Evolutionary conservation across 805 yeast genomes (phyloP).

Genomic region (Metschnikowia proteae): DNA sequence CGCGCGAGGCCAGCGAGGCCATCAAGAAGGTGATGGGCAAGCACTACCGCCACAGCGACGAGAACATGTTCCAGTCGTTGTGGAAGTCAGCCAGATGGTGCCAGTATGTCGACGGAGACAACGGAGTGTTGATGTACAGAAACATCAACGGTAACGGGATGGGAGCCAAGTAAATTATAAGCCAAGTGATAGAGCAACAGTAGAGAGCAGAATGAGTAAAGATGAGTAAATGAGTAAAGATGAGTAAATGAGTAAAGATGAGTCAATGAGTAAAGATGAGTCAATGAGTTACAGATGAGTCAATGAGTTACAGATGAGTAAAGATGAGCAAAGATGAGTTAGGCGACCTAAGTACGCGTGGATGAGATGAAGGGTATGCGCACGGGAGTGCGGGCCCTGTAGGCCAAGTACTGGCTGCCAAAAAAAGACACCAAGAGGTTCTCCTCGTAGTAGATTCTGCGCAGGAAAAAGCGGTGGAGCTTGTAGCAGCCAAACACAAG

Average conservation of each 20-base stretch:
- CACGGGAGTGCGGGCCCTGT: conserved; percentile 47
- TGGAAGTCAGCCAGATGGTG: conserved; percentile 65
- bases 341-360: background rate
- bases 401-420: conserved; percentile 58
- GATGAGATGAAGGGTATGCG: conserved; percentile 57
- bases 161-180: conserved; percentile 9
- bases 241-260: background rate
- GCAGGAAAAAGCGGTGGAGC: conserved; percentile 64
- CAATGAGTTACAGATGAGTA: background rate
- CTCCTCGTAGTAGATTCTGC: conserved; percentile 74
- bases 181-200: background rate
- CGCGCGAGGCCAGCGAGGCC: conserved; percentile 73
- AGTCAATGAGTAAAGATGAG: background rate
- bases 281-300: background rate
- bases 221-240: background rate
- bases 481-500: conserved; percentile 50
- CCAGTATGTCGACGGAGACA: conserved; percentile 70
- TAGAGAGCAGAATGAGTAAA: background rate
- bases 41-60: conserved; percentile 63
- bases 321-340: background rate
- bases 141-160: conserved; percentile 44
- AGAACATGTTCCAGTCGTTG: conserved; percentile 68
- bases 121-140: conserved; percentile 59
- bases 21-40: conserved; percentile 82
- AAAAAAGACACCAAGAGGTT: conserved; percentile 60